Percentiles rank a stretch among this genome's conserved stretches.
These are phyloP conservation scores for Aureobasidium sp. DNA, from an alignment of 2,329 filamentous ascomycete genomes.

Conservation along the genomic window DNA sequence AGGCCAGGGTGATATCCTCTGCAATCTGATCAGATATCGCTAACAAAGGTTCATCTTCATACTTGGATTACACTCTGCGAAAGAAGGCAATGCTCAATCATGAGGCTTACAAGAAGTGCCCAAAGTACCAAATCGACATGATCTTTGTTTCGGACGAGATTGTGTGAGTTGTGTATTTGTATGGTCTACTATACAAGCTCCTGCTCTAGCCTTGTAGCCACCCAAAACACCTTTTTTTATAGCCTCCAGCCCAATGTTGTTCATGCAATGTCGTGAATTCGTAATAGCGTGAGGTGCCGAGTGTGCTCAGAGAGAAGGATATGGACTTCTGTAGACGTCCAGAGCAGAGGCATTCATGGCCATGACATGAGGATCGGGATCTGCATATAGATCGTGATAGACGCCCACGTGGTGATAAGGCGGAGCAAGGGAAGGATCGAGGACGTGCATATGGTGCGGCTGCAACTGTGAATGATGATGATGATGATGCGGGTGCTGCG, in stretches of 20 bases:
- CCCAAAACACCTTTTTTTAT: not conserved
- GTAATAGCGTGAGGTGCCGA: not conserved
- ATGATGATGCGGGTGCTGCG: not conserved
- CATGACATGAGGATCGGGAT: not conserved
- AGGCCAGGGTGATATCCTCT: not conserved
- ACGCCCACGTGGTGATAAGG: not conserved
- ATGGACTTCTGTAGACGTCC: constrained; percentile 8
- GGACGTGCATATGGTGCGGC: constrained; percentile 1
- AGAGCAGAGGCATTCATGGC: not conserved
- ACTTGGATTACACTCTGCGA: too few species aligned
- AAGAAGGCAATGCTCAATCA: too few species aligned
- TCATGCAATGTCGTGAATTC: not conserved
- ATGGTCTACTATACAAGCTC: not conserved
- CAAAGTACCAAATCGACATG: too few species aligned
- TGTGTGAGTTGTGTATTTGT: not conserved
- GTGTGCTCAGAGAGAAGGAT: constrained; percentile 3
- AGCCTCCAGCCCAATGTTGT: not conserved
- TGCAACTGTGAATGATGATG: not conserved
- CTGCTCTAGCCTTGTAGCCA: not conserved
- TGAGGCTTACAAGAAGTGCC: too few species aligned
- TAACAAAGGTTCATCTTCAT: too few species aligned
- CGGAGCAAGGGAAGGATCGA: constrained; percentile 7
- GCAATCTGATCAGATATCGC: not conserved
- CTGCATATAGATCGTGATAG: constrained; percentile 4
- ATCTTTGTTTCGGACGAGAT: too few species aligned